These are phyloP conservation scores for Ascoidea rubescens DNA, from an alignment of 805 yeast genomes.

Conservation along the genomic window DNA sequence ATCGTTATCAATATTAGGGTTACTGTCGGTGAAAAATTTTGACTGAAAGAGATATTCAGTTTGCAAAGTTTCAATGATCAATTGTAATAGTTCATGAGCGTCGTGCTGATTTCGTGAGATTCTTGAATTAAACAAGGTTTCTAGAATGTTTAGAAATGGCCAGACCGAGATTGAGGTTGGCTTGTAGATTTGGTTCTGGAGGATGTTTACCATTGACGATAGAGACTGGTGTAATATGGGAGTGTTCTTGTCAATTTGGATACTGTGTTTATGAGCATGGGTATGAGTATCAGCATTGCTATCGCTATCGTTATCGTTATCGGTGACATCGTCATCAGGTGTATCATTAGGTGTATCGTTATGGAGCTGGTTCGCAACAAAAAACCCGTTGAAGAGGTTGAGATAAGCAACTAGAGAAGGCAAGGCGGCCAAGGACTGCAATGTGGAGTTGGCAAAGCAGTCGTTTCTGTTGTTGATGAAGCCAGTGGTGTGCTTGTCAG, in stretches of 20 bases:
- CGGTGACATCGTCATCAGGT: slow-evolving; percentile 1
- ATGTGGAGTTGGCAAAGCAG: slow-evolving; percentile 82
- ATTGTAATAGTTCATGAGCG: slow-evolving; percentile 84
- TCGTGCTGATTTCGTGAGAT: slow-evolving; percentile 82
- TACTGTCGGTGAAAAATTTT: slow-evolving; percentile 16
- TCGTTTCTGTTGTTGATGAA: slow-evolving; percentile 71
- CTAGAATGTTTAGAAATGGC: slow-evolving; percentile 65
- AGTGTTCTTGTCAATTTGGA: slow-evolving; percentile 8
- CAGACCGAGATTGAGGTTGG: slow-evolving; percentile 55
- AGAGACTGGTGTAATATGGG: slow-evolving; percentile 45
- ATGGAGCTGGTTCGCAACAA: slow-evolving; percentile 14
- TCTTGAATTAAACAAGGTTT: slow-evolving; percentile 53
- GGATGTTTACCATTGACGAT: slow-evolving; percentile 33
- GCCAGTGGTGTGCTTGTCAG: slow-evolving; percentile 72
- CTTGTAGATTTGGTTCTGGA: slow-evolving; percentile 48
- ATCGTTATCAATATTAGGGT: slow-evolving; percentile 8
- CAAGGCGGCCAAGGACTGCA: slow-evolving; percentile 64
- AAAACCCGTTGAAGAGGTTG: slow-evolving; percentile 16
- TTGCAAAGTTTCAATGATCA: slow-evolving; percentile 65
- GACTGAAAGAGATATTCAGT: slow-evolving; percentile 39
- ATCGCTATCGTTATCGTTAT: slow-evolving; percentile 1
- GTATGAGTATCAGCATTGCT: neutral
- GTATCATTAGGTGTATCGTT: neutral
- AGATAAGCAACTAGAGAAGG: slow-evolving; percentile 47
- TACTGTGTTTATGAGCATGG: neutral